phyloP scores from a whole-genome alignment of 148 eudicot species.

The Heliosperma pusillum region DNA sequence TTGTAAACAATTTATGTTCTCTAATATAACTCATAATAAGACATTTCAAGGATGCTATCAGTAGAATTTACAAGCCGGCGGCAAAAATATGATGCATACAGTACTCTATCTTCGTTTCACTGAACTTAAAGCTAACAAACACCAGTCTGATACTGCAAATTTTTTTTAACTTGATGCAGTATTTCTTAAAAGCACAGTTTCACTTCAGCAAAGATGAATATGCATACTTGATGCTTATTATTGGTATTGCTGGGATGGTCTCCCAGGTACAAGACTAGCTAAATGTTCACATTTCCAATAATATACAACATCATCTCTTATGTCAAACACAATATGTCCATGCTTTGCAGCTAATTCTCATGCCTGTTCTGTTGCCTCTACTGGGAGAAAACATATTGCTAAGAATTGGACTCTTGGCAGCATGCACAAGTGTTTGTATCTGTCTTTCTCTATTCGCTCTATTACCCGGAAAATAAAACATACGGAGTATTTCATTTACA shows the following conservation, averaged over 20 bases:
- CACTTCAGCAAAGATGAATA: constrained; percentile 80
- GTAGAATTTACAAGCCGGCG: not conserved
- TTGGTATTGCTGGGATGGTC: constrained; percentile 54
- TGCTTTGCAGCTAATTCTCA: constrained; percentile 61
- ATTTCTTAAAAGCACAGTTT: constrained; percentile 72
- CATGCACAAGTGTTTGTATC: constrained; percentile 49
- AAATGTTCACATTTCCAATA: not conserved
- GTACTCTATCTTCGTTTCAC: not conserved
- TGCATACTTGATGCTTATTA: constrained; percentile 72
- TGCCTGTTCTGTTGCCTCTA: constrained; percentile 67
- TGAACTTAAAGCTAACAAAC: not conserved
- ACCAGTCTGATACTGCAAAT: not conserved
- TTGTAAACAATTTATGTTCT: not conserved
- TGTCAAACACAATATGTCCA: constrained; percentile 1
- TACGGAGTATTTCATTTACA: not conserved
- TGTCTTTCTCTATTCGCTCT: constrained; percentile 3
- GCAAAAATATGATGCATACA: not conserved
- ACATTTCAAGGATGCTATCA: not conserved
- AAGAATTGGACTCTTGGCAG: constrained; percentile 53
- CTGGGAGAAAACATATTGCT: constrained; percentile 70
- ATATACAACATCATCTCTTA: not conserved
- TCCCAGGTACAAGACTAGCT: constrained; percentile 49
- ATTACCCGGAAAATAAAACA: not conserved
- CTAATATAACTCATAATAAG: not conserved
- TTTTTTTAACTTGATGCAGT: constrained; percentile 43